These are phyloP conservation scores for Brassica cretica DNA, from an alignment of 345 rosid genomes.

Conservation along the genomic window DNA sequence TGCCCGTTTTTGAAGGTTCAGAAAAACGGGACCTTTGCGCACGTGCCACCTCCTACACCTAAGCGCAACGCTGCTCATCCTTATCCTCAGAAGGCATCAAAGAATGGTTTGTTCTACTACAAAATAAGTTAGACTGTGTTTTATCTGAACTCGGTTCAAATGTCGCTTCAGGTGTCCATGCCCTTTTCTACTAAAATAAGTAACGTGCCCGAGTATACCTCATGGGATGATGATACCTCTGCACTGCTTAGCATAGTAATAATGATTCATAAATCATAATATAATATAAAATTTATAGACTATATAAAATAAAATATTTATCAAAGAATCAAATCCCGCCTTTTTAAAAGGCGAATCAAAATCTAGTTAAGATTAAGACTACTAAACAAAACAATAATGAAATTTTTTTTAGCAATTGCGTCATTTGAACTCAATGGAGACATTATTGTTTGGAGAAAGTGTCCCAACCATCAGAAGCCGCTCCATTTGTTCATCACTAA, in stretches of 20 bases:
- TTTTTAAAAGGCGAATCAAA: too few relatives aligned
- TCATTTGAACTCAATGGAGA: neutral
- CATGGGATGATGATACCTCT: conserved; percentile 47
- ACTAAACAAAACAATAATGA: neutral
- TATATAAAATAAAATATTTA: too few relatives aligned
- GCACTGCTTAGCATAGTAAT: too few relatives aligned
- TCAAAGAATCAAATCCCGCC: too few relatives aligned
- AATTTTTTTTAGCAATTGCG: neutral
- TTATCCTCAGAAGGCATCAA: conserved; percentile 87
- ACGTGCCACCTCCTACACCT: conserved; percentile 88
- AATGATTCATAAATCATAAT: too few relatives aligned
- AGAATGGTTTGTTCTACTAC: conserved; percentile 49
- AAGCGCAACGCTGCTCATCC: conserved; percentile 94
- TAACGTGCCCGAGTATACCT: conserved; percentile 45
- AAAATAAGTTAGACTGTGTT: neutral
- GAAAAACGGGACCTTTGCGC: conserved; percentile 77
- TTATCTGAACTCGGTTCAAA: conserved; percentile 19
- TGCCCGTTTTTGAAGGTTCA: conserved; percentile 84
- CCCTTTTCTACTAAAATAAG: conserved; percentile 47
- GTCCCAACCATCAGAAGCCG: neutral
- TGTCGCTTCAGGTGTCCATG: conserved; percentile 47
- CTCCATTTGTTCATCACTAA: neutral
- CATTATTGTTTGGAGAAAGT: neutral
- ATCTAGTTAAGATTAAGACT: neutral
- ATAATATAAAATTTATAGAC: too few relatives aligned